Evolutionary conservation across 2,329 filamentous ascomycete species (phyloP).

Genomic region (Cladobotryum protrusum): DNA sequence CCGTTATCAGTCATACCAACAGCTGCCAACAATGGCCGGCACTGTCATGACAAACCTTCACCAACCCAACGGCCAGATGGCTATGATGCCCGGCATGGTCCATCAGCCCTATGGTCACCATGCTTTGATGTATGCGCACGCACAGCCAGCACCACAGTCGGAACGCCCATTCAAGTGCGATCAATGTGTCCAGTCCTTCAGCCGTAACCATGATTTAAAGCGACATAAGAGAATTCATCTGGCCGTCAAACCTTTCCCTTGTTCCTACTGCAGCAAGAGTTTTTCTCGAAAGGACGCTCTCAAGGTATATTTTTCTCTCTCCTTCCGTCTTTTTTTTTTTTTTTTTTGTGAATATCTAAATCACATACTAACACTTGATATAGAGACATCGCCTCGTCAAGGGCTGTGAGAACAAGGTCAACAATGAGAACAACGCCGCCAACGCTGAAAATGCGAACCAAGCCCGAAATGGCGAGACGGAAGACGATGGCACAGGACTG

Average conservation of each 20-base stretch:
- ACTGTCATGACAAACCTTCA: constrained; percentile 74
- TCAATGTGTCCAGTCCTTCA: constrained; percentile 87
- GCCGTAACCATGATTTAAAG: constrained; percentile 93
- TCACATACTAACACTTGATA: constrained; percentile 14
- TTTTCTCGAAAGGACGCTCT: constrained; percentile 95
- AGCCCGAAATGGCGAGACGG: constrained; percentile 18
- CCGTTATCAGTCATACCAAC: constrained; percentile 38
- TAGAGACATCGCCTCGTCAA: constrained; percentile 60
- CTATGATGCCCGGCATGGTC: constrained; percentile 58
- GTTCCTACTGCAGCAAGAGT: constrained; percentile 85
- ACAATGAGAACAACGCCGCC: constrained; percentile 18
- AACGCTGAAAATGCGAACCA: constrained; percentile 15
- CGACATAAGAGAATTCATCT: constrained; percentile 93
- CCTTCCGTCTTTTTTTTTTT: not conserved
- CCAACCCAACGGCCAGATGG: constrained; percentile 65
- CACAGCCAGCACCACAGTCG: constrained; percentile 46
- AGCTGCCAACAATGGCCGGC: constrained; percentile 57
- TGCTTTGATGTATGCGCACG: constrained; percentile 54
- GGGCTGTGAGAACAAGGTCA: constrained; percentile 44
- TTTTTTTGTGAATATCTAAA: not conserved
- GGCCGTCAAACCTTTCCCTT: constrained; percentile 92
- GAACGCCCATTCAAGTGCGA: constrained; percentile 95
- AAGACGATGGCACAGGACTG: constrained; percentile 18
- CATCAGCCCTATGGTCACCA: constrained; percentile 51
- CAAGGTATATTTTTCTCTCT: constrained; percentile 60